Evolutionary conservation across 768 basidiomycete genomes (phyloP).

Genomic region (Lactarius vividus): DNA sequence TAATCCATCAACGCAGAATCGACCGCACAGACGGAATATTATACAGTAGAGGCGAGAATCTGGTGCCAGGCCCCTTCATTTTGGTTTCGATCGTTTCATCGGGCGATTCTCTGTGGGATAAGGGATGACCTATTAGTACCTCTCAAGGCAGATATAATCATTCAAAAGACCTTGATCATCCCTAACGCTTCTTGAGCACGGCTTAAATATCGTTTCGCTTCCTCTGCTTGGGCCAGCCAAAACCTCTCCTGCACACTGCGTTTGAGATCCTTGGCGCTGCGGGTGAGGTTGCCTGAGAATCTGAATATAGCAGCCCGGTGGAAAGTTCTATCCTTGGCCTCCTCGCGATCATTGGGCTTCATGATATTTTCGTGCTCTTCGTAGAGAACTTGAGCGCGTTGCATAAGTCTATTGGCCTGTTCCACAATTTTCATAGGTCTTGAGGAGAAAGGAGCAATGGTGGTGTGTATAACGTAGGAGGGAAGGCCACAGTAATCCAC

Average conservation of each 20-base stretch:
- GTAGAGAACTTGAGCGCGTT: background rate
- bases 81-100: background rate
- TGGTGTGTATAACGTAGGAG: background rate
- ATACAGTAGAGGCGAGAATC: background rate
- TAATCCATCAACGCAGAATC: background rate
- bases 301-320: background rate
- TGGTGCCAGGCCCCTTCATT: background rate
- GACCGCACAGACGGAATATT: background rate
- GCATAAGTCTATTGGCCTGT: slow-evolving; percentile 2
- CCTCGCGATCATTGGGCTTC: background rate
- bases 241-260: background rate
- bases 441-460: background rate
- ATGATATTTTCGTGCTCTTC: background rate
- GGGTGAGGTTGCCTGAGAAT: background rate
- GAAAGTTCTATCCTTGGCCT: background rate
- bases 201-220: slow-evolving; percentile 2
- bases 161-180: slow-evolving; percentile 6
- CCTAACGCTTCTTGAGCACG: slow-evolving; percentile 1
- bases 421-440: background rate
- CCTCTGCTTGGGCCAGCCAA: background rate
- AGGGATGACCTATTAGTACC: background rate
- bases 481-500: background rate
- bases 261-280: slow-evolving; percentile 7
- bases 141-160: background rate
- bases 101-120: background rate